Percentiles rank a stretch among this genome's conserved stretches.
These are phyloP conservation scores for Angomonas ambiguus DNA, from an alignment of 208 protist species.

Conservation along the genomic window DNA sequence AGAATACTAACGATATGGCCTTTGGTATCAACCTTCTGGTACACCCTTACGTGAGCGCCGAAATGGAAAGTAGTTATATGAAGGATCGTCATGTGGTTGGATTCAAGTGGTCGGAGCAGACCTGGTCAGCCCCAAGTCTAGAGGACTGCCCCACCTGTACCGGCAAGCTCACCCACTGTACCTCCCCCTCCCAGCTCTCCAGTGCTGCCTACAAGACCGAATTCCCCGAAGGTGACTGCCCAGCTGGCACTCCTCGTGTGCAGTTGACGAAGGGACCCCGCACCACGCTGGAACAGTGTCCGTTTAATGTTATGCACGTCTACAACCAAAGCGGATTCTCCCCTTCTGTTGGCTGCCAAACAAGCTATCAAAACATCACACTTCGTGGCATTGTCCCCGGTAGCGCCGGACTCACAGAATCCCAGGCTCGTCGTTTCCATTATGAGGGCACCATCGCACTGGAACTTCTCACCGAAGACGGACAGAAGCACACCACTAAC, in stretches of 20 bases:
- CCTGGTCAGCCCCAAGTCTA: slow-evolving; percentile 40
- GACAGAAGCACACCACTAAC: slow-evolving; percentile 28
- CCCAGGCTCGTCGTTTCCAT: slow-evolving; percentile 41
- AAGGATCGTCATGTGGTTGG: slow-evolving; percentile 66
- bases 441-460: slow-evolving; percentile 57
- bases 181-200: slow-evolving; percentile 19
- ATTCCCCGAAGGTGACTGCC: slow-evolving; percentile 70
- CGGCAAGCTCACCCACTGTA: slow-evolving; percentile 45
- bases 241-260: slow-evolving; percentile 34
- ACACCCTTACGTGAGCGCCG: slow-evolving; percentile 54
- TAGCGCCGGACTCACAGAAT: slow-evolving; percentile 38
- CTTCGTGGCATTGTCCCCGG: slow-evolving; percentile 66
- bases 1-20: slow-evolving; percentile 40
- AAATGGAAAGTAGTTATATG: slow-evolving; percentile 53
- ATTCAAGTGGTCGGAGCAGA: slow-evolving; percentile 72
- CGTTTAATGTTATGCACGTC: slow-evolving; percentile 45
- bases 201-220: slow-evolving; percentile 40
- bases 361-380: slow-evolving; percentile 77
- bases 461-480: slow-evolving; percentile 60
- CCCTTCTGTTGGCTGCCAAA: slow-evolving; percentile 41
- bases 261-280: slow-evolving; percentile 65
- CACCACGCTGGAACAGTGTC: slow-evolving; percentile 36
- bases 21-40: slow-evolving; percentile 83
- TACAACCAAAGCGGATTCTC: slow-evolving; percentile 70
- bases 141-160: slow-evolving; percentile 71